Evolutionary conservation across 352 stramenopile species (phyloP), one percentile per base, ranked within the genome.

Genomic region (Salisapilia sapeloensis): DNA sequence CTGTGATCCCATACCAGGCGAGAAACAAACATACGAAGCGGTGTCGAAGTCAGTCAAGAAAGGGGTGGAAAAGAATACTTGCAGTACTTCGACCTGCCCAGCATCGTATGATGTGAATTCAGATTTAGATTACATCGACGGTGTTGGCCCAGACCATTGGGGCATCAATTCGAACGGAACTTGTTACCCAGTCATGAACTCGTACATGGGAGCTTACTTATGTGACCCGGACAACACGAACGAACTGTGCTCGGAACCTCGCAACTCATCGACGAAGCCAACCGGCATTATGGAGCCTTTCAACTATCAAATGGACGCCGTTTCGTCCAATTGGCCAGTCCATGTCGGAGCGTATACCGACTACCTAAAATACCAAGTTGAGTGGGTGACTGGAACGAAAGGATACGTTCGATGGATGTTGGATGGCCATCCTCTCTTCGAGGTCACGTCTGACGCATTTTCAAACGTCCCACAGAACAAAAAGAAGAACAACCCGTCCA

Each of bases 281-380:
- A 89, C 49, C 33, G 66, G 31, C 30, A 71, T 46, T 11, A 83
- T 62, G 51, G 41, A 43, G 12, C 20, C 48, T 4, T 60, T 60
- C 13, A 62, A 63, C 38, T 63, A 79, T 89, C 25, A n/a, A n/a
- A n/a, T n/a, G n/a, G 80, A 94, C 61, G 70, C 80, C 7, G 60
- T 92, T 13, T 86, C 76, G 19, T 60, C 64, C 16, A 82, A 86
- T 38, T 77, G 79, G 47, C 60, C 74, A 17, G 38, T 94, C 8
- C 66, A 55, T 21, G 30, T 58, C 4, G 50, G 33, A 4, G 85
- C 45, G 46, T 82, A 82, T 63, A 63, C 48, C 44, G 76, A 40
- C 19, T 78, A 55, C 34, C 33, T 47, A 4, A 49, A 24, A 4
- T 56, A 52, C 23, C 43, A 43, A 18, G 13, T 56, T 7, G 60